Conservation (phyloP, 352 stramenopile genomes). For the Pythium monospermum region DNA sequence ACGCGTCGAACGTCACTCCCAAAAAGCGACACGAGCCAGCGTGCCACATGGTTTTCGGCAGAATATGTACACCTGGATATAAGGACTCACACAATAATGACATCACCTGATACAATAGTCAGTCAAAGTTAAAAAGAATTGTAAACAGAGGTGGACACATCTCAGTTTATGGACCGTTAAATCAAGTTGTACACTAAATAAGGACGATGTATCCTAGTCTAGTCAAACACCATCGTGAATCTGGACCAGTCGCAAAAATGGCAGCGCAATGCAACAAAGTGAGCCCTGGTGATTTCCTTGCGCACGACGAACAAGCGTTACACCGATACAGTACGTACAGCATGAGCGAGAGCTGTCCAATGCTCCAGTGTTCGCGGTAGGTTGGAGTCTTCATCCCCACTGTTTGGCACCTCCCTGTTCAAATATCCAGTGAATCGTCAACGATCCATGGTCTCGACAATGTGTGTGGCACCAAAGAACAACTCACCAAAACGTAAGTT, state of each 20-base stretch:
- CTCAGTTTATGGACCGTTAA: constrained; percentile 20
- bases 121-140: neutral
- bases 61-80: neutral
- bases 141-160: constrained; percentile 2
- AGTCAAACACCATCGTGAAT: constrained; percentile 13
- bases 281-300: constrained; percentile 2
- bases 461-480: neutral
- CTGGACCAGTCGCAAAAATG: too few species aligned
- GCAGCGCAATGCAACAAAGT: too few species aligned
- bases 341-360: constrained; percentile 49
- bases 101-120: neutral
- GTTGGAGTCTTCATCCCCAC: constrained; percentile 44
- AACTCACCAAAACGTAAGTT: constrained; percentile 57
- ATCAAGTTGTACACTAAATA: constrained; percentile 6
- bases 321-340: constrained; percentile 58
- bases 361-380: constrained; percentile 45
- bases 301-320: constrained; percentile 9
- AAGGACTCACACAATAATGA: neutral
- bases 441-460: constrained; percentile 19
- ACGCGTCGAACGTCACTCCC: constrained; percentile 16
- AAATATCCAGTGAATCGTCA: neutral
- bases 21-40: neutral
- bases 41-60: neutral
- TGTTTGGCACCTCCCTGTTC: constrained; percentile 50
- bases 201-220: constrained; percentile 8